These are phyloP conservation scores for Suhomyces yuchorum DNA, from an alignment of 1,139 yeast species.

Conservation along the genomic window DNA sequence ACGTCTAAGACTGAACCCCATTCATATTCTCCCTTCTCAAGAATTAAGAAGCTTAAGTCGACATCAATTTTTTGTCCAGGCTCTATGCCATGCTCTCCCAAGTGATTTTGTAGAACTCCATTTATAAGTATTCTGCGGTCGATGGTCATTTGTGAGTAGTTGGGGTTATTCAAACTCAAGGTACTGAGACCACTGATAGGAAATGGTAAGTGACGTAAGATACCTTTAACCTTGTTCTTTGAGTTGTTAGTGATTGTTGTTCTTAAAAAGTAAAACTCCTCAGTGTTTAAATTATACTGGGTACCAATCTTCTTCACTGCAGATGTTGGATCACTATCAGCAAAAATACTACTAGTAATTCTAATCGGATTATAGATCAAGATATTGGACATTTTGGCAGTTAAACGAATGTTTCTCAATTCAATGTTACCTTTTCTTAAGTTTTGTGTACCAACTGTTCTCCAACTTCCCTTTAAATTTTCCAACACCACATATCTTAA, in stretches of 20 bases:
- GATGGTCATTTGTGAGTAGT: conserved; percentile 31
- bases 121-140: conserved; percentile 60
- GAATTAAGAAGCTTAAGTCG: conserved; percentile 56
- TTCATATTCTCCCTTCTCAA: conserved; percentile 75
- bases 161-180: conserved; percentile 17
- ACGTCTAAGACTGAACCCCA: conserved; percentile 76
- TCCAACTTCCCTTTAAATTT: conserved; percentile 68
- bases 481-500: conserved; percentile 64
- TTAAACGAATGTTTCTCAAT: conserved; percentile 63
- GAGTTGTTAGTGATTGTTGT: conserved; percentile 52
- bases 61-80: conserved; percentile 46
- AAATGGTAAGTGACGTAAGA: conserved; percentile 67
- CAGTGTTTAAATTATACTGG: conserved; percentile 34
- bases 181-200: conserved; percentile 25
- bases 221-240: conserved; percentile 47
- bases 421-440: conserved; percentile 60
- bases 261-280: conserved; percentile 51
- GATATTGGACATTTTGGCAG: conserved; percentile 52
- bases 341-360: conserved; percentile 15
- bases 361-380: conserved; percentile 41
- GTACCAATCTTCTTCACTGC: conserved; percentile 19
- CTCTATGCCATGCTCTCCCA: conserved; percentile 37
- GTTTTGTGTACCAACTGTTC: conserved; percentile 20
- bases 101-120: conserved; percentile 63
- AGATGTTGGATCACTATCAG: conserved; percentile 12